Evolutionary conservation across 768 basidiomycete genomes (phyloP).

Genomic region (Mycena epipterygia): DNA sequence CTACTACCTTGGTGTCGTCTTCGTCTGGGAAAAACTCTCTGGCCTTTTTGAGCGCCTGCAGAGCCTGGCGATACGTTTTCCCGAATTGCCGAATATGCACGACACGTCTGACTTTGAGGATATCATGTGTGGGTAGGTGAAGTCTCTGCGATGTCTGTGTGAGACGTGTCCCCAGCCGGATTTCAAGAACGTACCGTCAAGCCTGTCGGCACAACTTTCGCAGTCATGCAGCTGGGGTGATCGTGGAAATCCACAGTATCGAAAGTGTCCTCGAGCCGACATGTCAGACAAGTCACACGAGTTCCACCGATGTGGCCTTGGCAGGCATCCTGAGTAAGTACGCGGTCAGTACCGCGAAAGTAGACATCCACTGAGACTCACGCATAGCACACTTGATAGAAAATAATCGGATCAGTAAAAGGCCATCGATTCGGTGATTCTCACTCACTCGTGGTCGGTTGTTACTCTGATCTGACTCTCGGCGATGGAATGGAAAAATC

Average conservation of each 20-base stretch:
- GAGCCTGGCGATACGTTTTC: slow-evolving; percentile 38
- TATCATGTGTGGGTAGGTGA: slow-evolving; percentile 46
- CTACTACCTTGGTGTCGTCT: background rate
- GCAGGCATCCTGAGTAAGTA: slow-evolving; percentile 29
- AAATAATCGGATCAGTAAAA: background rate
- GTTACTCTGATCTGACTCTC: slow-evolving; percentile 38
- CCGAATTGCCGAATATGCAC: slow-evolving; percentile 33
- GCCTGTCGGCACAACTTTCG: slow-evolving; percentile 32
- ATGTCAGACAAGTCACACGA: slow-evolving; percentile 48
- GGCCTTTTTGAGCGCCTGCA: slow-evolving; percentile 36
- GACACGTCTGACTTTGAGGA: slow-evolving; percentile 44
- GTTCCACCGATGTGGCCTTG: slow-evolving; percentile 43
- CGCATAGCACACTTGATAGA: slow-evolving; percentile 33
- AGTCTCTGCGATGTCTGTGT: slow-evolving; percentile 18
- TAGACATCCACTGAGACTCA: too few species aligned
- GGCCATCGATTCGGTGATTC: background rate
- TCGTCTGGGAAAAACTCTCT: slow-evolving; percentile 27
- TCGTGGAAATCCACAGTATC: slow-evolving; percentile 48
- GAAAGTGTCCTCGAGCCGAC: slow-evolving; percentile 36
- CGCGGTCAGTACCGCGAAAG: too few species aligned
- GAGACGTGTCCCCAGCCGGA: background rate
- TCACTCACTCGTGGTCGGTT: slow-evolving; percentile 41
- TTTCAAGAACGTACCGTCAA: slow-evolving; percentile 18
- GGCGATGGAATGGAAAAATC: slow-evolving; percentile 37
- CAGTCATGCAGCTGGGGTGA: slow-evolving; percentile 37